These are phyloP conservation scores for Coniferiporia weirii DNA, from an alignment of 1,284 basidiomycete species.

Conservation along the genomic window DNA sequence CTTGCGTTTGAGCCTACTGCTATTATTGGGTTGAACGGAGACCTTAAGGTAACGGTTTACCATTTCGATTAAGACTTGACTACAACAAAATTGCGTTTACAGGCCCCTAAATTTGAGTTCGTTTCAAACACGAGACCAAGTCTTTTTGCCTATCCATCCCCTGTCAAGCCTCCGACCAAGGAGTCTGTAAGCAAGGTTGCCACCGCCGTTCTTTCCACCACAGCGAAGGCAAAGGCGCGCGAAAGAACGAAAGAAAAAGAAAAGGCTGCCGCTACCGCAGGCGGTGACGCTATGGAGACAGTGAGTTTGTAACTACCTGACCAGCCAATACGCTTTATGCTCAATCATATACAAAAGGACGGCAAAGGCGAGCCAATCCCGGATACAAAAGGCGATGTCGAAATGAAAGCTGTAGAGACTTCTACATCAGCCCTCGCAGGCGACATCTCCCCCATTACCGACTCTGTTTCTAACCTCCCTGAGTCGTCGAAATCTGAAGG, in stretches of 20 bases:
- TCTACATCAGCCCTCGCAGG: conserved; percentile 32
- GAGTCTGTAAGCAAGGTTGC: conserved; percentile 87
- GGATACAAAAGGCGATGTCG: conserved; percentile 59
- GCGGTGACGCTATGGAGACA: conserved; percentile 72
- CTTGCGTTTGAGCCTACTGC: conserved; percentile 92
- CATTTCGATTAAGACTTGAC: too few relatives aligned
- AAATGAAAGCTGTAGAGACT: conserved; percentile 66
- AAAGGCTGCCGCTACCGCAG: conserved; percentile 65
- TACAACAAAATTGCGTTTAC: conserved; percentile 3
- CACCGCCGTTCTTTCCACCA: conserved; percentile 91
- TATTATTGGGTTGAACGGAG: conserved; percentile 83
- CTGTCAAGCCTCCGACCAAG: conserved; percentile 83
- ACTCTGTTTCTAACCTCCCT: conserved; percentile 41
- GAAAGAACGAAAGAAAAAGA: conserved; percentile 69
- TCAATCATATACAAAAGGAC: conserved; percentile 49
- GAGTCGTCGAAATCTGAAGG: conserved; percentile 33
- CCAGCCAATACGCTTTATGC: not conserved
- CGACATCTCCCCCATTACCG: conserved; percentile 53
- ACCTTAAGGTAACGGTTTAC: conserved; percentile 58
- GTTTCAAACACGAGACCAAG: conserved; percentile 84
- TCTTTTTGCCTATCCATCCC: conserved; percentile 84
- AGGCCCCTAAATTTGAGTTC: conserved; percentile 90
- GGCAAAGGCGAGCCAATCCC: conserved; percentile 47
- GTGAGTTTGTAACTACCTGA: conserved; percentile 41
- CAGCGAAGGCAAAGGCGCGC: conserved; percentile 88